phyloP scores from a whole-genome alignment of 441 rosid genomes.

The Jatropha multifida region DNA sequence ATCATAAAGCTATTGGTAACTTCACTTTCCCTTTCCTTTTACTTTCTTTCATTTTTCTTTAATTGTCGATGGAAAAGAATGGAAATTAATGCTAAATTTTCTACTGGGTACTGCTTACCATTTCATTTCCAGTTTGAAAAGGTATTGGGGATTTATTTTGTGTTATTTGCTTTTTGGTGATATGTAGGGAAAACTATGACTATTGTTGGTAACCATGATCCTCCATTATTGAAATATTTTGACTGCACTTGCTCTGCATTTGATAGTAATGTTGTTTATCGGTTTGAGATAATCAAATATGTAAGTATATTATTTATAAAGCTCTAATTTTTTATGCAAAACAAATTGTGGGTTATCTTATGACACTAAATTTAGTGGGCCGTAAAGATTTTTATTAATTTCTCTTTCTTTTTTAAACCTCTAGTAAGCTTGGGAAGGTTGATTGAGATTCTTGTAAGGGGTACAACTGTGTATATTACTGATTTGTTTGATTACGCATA shows the following conservation, averaged over 20 bases:
- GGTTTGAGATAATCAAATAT: constrained; percentile 94
- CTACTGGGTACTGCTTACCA: neutral
- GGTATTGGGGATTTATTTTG: constrained; percentile 3
- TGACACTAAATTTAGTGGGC: neutral
- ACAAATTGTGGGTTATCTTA: neutral
- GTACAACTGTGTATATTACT: neutral
- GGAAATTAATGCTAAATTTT: neutral
- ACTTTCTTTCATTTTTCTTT: neutral
- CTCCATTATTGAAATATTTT: constrained; percentile 71
- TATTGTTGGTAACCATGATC: constrained; percentile 80
- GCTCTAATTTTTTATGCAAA: neutral
- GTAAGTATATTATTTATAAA: constrained; percentile 36
- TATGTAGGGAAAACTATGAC: constrained; percentile 79
- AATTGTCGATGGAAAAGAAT: neutral
- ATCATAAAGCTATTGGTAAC: constrained; percentile 82
- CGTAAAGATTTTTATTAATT: neutral
- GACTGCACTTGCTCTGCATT: constrained; percentile 93
- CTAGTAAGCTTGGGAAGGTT: neutral
- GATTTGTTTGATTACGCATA: neutral
- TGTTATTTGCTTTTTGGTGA: neutral
- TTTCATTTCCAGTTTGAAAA: neutral
- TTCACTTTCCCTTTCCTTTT: neutral
- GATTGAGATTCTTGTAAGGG: neutral
- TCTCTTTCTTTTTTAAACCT: neutral
- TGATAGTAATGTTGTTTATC: constrained; percentile 83